phyloP scores from a whole-genome alignment of 805 yeast genomes.

The Hanseniaspora valbyensis region DNA sequence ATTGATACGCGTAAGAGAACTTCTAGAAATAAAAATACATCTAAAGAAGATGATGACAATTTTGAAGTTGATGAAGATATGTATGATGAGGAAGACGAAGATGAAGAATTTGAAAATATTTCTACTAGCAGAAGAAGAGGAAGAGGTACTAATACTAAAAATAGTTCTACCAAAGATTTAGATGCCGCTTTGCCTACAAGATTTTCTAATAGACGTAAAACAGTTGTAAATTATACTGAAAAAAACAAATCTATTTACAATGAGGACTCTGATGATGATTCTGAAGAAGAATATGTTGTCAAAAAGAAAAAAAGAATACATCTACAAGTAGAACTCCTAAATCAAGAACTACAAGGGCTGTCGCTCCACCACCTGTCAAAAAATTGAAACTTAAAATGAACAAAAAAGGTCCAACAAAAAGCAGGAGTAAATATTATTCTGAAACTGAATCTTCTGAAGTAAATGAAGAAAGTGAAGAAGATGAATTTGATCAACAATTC shows the following conservation, averaged over 20 bases:
- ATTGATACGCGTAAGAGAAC: slow-evolving; percentile 21
- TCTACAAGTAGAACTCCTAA: slow-evolving; percentile 24
- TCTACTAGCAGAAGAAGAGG: slow-evolving; percentile 20
- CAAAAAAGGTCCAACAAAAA: not conserved
- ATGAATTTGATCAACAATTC: slow-evolving; percentile 20
- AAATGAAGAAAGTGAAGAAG: slow-evolving; percentile 23
- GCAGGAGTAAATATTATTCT: slow-evolving; percentile 12
- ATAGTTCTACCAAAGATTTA: slow-evolving; percentile 3
- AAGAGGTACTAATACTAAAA: slow-evolving; percentile 19
- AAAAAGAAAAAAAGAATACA: not conserved
- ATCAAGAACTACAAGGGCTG: slow-evolving; percentile 19
- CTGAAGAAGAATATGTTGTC: not conserved
- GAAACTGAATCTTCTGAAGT: slow-evolving; percentile 25
- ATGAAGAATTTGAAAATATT: slow-evolving; percentile 22
- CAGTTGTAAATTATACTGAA: slow-evolving; percentile 47
- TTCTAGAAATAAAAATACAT: slow-evolving; percentile 11
- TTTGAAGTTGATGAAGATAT: slow-evolving; percentile 23
- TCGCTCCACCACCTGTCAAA: slow-evolving; percentile 2
- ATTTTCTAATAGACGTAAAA: slow-evolving; percentile 59
- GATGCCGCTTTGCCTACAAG: slow-evolving; percentile 45
- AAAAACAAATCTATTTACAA: slow-evolving; percentile 21
- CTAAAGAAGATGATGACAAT: slow-evolving; percentile 20
- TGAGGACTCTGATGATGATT: slow-evolving; percentile 36
- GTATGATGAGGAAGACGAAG: slow-evolving; percentile 19
- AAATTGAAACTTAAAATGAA: slow-evolving; percentile 1